Base-by-base conservation (phyloP, 2,329 filamentous ascomycete species). In the Aspergillus latus region DNA sequence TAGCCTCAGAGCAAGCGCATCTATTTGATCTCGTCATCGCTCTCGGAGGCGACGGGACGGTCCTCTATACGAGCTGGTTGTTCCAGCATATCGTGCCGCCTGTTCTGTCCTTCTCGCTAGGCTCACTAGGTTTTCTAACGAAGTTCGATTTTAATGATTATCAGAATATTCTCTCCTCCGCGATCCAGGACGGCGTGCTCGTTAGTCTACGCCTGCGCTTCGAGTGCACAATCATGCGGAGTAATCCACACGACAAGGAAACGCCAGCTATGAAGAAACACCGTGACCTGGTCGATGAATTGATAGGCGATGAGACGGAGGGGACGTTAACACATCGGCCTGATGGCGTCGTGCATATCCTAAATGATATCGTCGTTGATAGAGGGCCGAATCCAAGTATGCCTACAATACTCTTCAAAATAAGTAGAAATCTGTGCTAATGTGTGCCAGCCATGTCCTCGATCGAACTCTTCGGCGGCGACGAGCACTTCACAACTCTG, bases 321-420 rank as follows among this genome's bases (percentile, higher is more conserved):
- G 89, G 95, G 65, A 86, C 89, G 64, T 85, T 88, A 63, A 97
- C 93, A 0, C 94, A 97, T 76, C 83, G 80, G 42, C 92, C 92
- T 0, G 90, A 94, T 65, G 85, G 86, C 39, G 92, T 89, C 1
- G 91, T 87, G 71, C 90, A 96, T 73, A 96, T 97, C 56, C 77
- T 99, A 60, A 99, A 99, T 67, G 94, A 99, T 71, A 86, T 97
- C n/a, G 93, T 99, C 7, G 85, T 97, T 30, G 94, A 99, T 68
- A 84, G 94, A 15, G 94, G 94, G 0, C 94, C 94, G 5, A 97
- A 95, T 73, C 86, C 93, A 45, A 96, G 88, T 91, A 78, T 78
- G 87, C 80, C n/a, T 40, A 16, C 43, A 3, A 1, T 34, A 39
- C 7, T 9, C 5, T 10, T 15, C n/a, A 15, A 42, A 42, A 21